phyloP scores from a whole-genome alignment of 169 alveolate genomes.

The Eimeria acervulina region DNA sequence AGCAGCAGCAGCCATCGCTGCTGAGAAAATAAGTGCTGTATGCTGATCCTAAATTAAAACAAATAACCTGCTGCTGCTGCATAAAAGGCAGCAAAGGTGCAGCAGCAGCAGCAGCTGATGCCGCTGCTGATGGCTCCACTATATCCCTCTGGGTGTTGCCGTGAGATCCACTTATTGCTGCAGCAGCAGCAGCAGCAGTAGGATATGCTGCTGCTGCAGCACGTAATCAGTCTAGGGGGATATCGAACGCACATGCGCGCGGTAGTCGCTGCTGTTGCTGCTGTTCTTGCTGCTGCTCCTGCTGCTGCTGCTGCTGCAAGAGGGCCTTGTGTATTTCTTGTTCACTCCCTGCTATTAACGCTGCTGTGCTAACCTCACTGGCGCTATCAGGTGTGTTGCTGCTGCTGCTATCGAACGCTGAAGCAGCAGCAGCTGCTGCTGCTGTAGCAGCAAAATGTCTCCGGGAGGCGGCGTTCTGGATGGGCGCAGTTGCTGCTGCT shows the following conservation, averaged over 20 bases:
- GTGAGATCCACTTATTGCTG: too few relatives aligned
- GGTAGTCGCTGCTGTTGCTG: conserved; percentile 26
- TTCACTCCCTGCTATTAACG: conserved; percentile 24
- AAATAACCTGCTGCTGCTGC: not conserved
- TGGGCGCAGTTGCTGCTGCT: not conserved
- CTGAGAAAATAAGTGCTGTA: not conserved
- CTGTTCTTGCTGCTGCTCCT: conserved; percentile 3
- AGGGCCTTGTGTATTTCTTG: conserved; percentile 14
- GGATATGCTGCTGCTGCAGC: not conserved
- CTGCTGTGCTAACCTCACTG: conserved; percentile 59
- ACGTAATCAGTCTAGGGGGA: conserved; percentile 7
- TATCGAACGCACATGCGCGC: conserved; percentile 33
- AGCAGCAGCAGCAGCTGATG: not conserved
- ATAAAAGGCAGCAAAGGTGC: not conserved
- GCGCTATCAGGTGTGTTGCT: not conserved
- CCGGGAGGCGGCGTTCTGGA: not conserved
- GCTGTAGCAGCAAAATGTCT: conserved; percentile 21
- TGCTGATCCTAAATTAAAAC: not conserved
- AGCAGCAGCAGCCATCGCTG: not conserved
- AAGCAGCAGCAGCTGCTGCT: conserved; percentile 8
- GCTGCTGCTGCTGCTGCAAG: conserved; percentile 12
- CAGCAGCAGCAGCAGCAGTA: not conserved
- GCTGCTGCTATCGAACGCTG: not conserved
- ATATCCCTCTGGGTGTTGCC: too few relatives aligned
- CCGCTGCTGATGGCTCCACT: not conserved